Evolutionary conservation across 2,329 filamentous ascomycete genomes (phyloP).

Genomic region (Phyllosticta citribraziliensis): DNA sequence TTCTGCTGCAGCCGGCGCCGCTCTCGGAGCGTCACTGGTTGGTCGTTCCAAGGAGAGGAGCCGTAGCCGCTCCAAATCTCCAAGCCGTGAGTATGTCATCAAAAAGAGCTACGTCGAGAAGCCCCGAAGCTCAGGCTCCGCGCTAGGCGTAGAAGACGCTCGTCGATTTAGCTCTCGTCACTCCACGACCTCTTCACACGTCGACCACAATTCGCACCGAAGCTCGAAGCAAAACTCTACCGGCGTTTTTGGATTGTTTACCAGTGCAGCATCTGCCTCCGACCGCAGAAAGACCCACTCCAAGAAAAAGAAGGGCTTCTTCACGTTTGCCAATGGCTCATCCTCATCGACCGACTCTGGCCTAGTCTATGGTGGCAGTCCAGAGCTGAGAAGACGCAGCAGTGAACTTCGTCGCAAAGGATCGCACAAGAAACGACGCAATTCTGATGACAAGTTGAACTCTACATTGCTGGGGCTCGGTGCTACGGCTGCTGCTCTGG

Average conservation of each 20-base stretch:
- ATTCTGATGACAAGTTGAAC: constrained; percentile 37
- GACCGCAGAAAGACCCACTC: constrained; percentile 21
- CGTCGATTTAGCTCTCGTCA: constrained; percentile 1
- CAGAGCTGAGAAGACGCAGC: constrained; percentile 4
- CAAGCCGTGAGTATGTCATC: constrained; percentile 21
- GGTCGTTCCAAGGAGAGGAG: constrained; percentile 20
- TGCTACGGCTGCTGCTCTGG: constrained; percentile 39
- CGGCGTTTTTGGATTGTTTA: constrained; percentile 43
- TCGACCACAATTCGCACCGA: constrained; percentile 16
- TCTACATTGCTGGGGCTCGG: constrained; percentile 37
- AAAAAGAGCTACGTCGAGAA: constrained; percentile 24
- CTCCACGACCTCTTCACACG: background rate
- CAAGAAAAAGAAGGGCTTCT: constrained; percentile 38
- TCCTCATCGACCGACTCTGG: constrained; percentile 36
- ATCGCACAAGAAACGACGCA: constrained; percentile 22
- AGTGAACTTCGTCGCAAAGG: constrained; percentile 18
- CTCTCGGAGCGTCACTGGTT: constrained; percentile 30
- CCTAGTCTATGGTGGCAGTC: constrained; percentile 36
- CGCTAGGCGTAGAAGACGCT: constrained; percentile 1
- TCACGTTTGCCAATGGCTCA: constrained; percentile 39
- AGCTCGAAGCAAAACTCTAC: constrained; percentile 14
- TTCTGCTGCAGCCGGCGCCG: constrained; percentile 29
- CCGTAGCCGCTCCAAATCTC: constrained; percentile 25
- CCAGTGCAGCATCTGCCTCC: constrained; percentile 36
- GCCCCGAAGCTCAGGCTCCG: constrained; percentile 13